Evolutionary conservation across 2,329 filamentous ascomycete species (phyloP), one percentile per base, ranked within the genome.

Genomic region (Aureobasidium pullulans): DNA sequence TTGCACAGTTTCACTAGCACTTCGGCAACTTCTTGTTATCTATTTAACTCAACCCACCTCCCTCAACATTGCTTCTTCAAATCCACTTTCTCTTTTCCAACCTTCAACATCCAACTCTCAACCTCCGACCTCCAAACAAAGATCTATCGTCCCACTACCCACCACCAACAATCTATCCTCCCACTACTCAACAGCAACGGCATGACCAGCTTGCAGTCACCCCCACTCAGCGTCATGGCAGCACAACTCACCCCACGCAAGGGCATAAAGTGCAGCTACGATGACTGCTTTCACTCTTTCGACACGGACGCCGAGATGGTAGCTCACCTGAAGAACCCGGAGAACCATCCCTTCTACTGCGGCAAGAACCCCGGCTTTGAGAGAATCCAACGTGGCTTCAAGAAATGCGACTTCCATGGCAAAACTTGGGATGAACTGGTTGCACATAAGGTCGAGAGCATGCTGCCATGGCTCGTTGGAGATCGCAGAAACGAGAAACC

Each of bases 261-360:
- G 36, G 54, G 57, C 6, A 49, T 73, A 62, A 64, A 67, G 29
- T 70, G 77, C 62, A 69, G 62, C 16, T 82, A 80, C 69, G 76
- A 75, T 2, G 66, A 73, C 52, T 84, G 82, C 71, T 62, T 66
- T 23, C 67, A 70, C 40, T 69, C 65, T 16, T 85, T 84, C 67
- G 63, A 70, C 8, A 76, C 71, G 0, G 66, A 70, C 10, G 71
- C 74, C 44, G 72, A 73, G 2, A 79, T 84, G 76, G 76, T 72
- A 52, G 67, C 66, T 2, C 82, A 85, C 71, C 84, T 84, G 66
- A 71, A 69, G 16, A 60, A 71, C 23, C 69, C 73, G 2, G 67
- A 73, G 1, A 68, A 73, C 9, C 77, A 79, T 60, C 70, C 75
- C 4, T 64, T 64, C 62, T 79, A 78, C 64, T 80, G 77, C 67